phyloP scores from a whole-genome alignment of 257 asterid genomes.

The Scutellaria minor region DNA sequence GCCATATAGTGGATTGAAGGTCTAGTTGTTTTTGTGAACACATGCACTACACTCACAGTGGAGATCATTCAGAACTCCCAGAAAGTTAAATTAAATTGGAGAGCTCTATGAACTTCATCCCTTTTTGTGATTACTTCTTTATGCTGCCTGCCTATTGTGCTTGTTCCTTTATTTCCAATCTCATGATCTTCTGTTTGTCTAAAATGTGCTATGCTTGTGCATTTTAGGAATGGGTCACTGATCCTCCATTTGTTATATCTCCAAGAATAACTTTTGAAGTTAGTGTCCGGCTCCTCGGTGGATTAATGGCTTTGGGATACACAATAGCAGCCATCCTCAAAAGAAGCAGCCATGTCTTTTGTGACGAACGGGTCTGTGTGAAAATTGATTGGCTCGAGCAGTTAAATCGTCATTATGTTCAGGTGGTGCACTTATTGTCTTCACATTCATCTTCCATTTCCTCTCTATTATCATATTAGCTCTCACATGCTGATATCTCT shows the following conservation, averaged over 20 bases:
- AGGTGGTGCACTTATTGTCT: slow-evolving; percentile 53
- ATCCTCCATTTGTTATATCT: slow-evolving; percentile 93
- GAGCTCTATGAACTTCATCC: neutral
- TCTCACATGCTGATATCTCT: neutral
- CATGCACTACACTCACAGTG: neutral
- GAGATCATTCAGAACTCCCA: neutral
- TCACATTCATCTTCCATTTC: slow-evolving; percentile 3
- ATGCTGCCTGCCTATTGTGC: neutral
- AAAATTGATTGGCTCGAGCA: slow-evolving; percentile 97
- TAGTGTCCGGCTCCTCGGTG: slow-evolving; percentile 97
- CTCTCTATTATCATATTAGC: neutral
- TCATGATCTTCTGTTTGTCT: slow-evolving; percentile 20
- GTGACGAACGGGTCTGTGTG: slow-evolving; percentile 84
- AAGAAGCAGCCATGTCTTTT: slow-evolving; percentile 86
- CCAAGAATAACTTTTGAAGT: slow-evolving; percentile 99
- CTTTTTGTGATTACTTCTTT: neutral
- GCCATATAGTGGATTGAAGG: too few species aligned
- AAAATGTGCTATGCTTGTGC: slow-evolving; percentile 32
- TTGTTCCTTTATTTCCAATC: neutral
- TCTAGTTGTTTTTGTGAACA: neutral
- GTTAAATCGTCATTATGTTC: slow-evolving; percentile 85
- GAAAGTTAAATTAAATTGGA: slow-evolving; percentile 6
- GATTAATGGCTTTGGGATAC: slow-evolving; percentile 98
- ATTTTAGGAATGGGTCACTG: slow-evolving; percentile 94
- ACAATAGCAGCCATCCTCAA: slow-evolving; percentile 96